Base-by-base conservation (phyloP, 2,329 filamentous ascomycete genomes). In the Fusarium fujikuroi region DNA sequence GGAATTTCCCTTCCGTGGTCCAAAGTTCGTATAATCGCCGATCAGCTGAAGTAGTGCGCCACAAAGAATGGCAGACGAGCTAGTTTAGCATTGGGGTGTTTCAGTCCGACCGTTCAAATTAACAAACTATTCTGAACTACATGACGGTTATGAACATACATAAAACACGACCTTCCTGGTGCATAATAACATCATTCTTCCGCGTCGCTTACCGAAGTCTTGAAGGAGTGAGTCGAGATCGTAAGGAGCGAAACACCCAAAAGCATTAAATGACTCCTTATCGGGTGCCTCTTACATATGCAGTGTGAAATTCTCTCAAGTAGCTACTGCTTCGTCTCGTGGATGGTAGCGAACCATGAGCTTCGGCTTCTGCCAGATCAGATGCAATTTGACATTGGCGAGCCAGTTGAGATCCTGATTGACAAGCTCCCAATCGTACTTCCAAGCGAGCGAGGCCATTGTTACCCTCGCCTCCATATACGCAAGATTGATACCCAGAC, bases 401-500 rank as follows among this genome's bases (percentile, higher is more conserved):
- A 58, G 10, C 40, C 57, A 64, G 25, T 53, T 40, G 5, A 64
- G 21, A 10, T 69, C 44, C 9, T 39, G 42, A 14, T 47, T 62
- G 1, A 64, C 37, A 28, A 57, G 16, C 23, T 69, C 66, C 64
- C 64, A 63, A 50, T 69, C 28, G 19, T 40, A 69, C 7, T 46
- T 30, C 23, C 54, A 69, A 7, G 39, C 43, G 2, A 69, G 16
- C 0, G 65, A 67, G 15, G 65, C 65, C 10, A 67, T 23, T 5
- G 54, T 36, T 2, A 62, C 37, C 9, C 54, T 61, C 1, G 42
- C 30, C 18, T 68, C 54, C 7, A 68, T 23, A 10, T 68, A 67
- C 2, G 65, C 65, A n/a, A 68, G 65, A 16, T 67, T 68, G 4
- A 68, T 50, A 15, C 65, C 65, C 0, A 68, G 25, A 28, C 50